phyloP scores from a whole-genome alignment of 2,329 filamentous ascomycete species.

The Aphanoascus verrucosus region DNA sequence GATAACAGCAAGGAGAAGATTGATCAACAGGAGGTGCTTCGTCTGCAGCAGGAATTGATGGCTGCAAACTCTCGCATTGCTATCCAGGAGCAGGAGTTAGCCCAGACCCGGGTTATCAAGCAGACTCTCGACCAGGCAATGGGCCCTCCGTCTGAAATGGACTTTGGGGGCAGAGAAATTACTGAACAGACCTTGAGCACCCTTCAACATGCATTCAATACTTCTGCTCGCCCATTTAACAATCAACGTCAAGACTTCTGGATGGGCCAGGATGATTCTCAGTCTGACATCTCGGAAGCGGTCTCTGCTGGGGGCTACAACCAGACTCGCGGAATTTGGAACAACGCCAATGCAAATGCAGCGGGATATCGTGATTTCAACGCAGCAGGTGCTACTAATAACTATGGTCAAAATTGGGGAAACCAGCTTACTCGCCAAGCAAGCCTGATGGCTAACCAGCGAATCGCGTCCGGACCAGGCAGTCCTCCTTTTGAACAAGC shows the following conservation, averaged over 20 bases:
- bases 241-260: slow-evolving; percentile 35
- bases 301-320: slow-evolving; percentile 35
- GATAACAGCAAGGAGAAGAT: slow-evolving; percentile 23
- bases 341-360: slow-evolving; percentile 15
- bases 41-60: slow-evolving; percentile 47
- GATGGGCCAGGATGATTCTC: slow-evolving; percentile 35
- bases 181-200: slow-evolving; percentile 42
- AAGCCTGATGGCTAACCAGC: slow-evolving; percentile 23
- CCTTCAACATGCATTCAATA: slow-evolving; percentile 44
- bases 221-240: slow-evolving; percentile 36
- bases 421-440: slow-evolving; percentile 18
- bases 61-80: slow-evolving; percentile 48
- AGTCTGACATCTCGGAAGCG: slow-evolving; percentile 37
- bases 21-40: slow-evolving; percentile 40
- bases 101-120: slow-evolving; percentile 49
- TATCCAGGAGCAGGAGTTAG: slow-evolving; percentile 51
- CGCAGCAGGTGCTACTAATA: slow-evolving; percentile 17
- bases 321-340: slow-evolving; percentile 27
- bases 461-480: slow-evolving; percentile 29
- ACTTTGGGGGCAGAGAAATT: slow-evolving; percentile 40
- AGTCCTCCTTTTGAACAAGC: slow-evolving; percentile 23
- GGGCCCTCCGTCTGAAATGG: slow-evolving; percentile 43
- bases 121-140: slow-evolving; percentile 51
- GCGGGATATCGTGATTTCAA: slow-evolving; percentile 18
- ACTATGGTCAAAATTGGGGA: slow-evolving; percentile 26